These are phyloP conservation scores for Porpolomopsis calyptriformis DNA, from an alignment of 768 basidiomycete species.

Conservation along the genomic window DNA sequence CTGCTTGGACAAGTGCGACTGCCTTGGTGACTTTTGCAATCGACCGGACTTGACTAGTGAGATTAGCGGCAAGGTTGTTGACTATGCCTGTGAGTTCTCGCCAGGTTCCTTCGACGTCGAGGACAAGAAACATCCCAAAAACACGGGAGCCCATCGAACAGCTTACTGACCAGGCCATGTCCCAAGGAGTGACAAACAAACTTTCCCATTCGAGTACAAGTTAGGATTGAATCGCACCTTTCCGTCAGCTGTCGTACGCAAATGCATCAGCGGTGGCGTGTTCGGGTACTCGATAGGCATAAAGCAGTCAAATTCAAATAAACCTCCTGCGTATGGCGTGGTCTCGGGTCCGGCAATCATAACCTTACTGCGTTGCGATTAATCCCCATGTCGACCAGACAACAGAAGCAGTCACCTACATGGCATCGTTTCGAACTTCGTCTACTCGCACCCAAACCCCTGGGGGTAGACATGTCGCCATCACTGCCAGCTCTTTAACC, in stretches of 20 bases:
- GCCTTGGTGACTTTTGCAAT: no score
- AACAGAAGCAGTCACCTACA: slow-evolving; percentile 26
- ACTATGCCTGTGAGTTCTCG: no score
- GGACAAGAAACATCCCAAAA: neutral
- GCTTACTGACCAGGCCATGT: slow-evolving; percentile 42
- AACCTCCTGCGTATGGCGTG: slow-evolving; percentile 43
- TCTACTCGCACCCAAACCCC: slow-evolving; percentile 49
- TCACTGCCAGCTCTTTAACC: slow-evolving; percentile 45
- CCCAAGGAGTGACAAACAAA: slow-evolving; percentile 45
- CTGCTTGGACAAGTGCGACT: no score
- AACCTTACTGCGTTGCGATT: slow-evolving; percentile 27
- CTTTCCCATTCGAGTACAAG: slow-evolving; percentile 38
- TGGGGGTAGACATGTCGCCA: slow-evolving; percentile 42
- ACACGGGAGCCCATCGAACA: neutral
- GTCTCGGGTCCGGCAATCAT: slow-evolving; percentile 50
- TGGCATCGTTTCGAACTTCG: slow-evolving; percentile 45
- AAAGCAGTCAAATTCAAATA: slow-evolving; percentile 52
- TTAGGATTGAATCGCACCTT: slow-evolving; percentile 48
- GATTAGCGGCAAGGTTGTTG: no score
- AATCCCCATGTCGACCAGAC: slow-evolving; percentile 7
- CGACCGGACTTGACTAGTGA: no score
- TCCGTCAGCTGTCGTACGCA: slow-evolving; percentile 44
- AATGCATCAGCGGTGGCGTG: slow-evolving; percentile 35
- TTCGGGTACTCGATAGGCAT: slow-evolving; percentile 44
- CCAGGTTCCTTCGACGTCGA: no score